A percentile compares a stretch with the other conserved stretches of the same genome.
Evolutionary conservation across 2,329 filamentous ascomycete genomes (phyloP).

Genomic region (Chaetomium strumarium): DNA sequence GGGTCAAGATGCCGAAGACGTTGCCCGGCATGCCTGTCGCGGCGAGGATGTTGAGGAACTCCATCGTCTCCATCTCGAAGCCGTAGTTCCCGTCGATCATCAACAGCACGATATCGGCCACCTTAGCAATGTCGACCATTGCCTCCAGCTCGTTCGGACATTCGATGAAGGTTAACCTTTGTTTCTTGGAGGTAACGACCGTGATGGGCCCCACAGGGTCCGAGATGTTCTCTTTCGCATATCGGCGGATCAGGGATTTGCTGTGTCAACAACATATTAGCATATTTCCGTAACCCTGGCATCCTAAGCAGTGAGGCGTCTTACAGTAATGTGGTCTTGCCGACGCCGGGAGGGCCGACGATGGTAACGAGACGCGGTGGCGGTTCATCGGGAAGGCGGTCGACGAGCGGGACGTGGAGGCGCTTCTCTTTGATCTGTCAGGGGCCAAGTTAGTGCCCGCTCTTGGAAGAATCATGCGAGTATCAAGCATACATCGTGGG

Average conservation of each 20-base stretch:
- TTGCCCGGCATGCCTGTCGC: conserved; percentile 97
- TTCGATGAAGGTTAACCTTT: conserved; percentile 92
- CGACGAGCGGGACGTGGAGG: conserved; percentile 91
- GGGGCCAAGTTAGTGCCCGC: background rate
- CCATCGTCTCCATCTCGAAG: conserved; percentile 99
- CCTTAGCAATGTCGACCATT: conserved; percentile 96
- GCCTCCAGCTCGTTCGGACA: conserved; percentile 93
- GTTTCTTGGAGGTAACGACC: conserved; percentile 91
- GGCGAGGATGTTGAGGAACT: conserved; percentile 91
- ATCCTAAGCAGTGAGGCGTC: background rate
- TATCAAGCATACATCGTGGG: conserved; percentile 55
- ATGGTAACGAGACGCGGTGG: conserved; percentile 90
- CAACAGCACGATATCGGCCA: conserved; percentile 91
- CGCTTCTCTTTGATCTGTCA: conserved; percentile 84
- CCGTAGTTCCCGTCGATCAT: conserved; percentile 99
- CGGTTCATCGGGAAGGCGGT: conserved; percentile 90
- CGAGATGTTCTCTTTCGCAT: conserved; percentile 90
- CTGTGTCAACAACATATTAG: conserved; percentile 20
- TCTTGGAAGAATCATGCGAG: background rate
- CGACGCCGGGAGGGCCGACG: conserved; percentile 89
- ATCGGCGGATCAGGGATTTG: conserved; percentile 88
- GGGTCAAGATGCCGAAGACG: conserved; percentile 93
- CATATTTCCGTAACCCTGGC: background rate
- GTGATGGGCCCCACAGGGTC: conserved; percentile 89
- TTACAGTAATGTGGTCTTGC: conserved; percentile 84